Conservation (phyloP, 1,139 yeast genomes). For the Hansenula sp. region DNA sequence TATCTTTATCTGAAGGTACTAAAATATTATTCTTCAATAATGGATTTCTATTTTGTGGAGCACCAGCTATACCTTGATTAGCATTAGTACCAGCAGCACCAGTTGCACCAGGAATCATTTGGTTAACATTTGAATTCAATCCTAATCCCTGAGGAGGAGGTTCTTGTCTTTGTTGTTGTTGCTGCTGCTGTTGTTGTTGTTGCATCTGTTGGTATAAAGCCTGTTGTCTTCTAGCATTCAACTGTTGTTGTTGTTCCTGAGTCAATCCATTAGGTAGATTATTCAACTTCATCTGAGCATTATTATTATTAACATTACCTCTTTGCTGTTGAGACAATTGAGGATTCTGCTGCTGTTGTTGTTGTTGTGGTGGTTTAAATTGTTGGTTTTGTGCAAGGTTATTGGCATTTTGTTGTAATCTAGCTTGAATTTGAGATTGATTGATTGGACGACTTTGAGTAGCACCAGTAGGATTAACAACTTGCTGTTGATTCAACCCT, state of each 20-base stretch:
- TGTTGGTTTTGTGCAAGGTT: constrained; percentile 13
- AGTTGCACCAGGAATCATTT: not conserved
- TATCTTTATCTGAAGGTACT: constrained; percentile 39
- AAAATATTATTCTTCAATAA: constrained; percentile 8
- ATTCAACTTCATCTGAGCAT: constrained; percentile 1
- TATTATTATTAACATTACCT: constrained; percentile 6
- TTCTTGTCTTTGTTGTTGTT: constrained; percentile 14
- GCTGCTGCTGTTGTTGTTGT: constrained; percentile 12
- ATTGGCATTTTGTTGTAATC: constrained; percentile 13
- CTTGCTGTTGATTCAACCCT: constrained; percentile 22
- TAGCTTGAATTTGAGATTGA: constrained; percentile 7
- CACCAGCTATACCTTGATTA: constrained; percentile 4
- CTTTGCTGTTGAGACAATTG: constrained; percentile 13
- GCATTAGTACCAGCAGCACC: constrained; percentile 5
- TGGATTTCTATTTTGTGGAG: constrained; percentile 2
- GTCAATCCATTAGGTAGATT: constrained; percentile 5
- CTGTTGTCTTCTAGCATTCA: constrained; percentile 14
- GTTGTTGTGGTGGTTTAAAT: constrained; percentile 20
- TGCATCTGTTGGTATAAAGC: constrained; percentile 12
- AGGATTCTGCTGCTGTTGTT: constrained; percentile 21
- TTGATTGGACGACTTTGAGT: constrained; percentile 1
- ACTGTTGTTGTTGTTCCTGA: constrained; percentile 18
- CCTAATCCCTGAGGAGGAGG: not conserved
- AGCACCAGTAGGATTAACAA: constrained; percentile 1
- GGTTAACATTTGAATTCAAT: constrained; percentile 1